Base-by-base conservation (phyloP, 2,329 filamentous ascomycete species). In the Fusarium beomiforme region DNA sequence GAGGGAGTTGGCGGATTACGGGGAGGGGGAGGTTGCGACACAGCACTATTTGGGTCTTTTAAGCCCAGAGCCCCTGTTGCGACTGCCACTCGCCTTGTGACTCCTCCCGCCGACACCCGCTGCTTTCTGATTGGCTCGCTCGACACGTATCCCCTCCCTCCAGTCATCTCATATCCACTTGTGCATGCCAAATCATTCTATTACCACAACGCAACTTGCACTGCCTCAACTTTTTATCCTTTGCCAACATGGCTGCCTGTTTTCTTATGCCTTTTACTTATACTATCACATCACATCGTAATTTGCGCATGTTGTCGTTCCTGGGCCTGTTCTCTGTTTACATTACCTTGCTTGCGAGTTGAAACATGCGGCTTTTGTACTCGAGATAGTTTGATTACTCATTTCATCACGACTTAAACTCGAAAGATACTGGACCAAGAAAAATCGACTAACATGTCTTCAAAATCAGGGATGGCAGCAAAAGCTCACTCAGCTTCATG, bases 391-490 rank as follows among this genome's bases (percentile, higher is more conserved):
- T 56, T 16, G n/a, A 24, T 13, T 19, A 21, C 10, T 34, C 24
- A 16, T 33, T 17, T 9, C 24, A 19, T 34, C 34, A 41, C 24
- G 10, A 8, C 65, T 44, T 47, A 26, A 21, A 16, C 31, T 49
- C 19, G 26, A 50, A 21, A 33, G 7, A 29, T 37, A 29, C 10
- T 19, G 21, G 23, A 46, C 8, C 17, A 46, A 41, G 46, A 41
- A 61, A 42, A 58, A 29, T 3, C 60, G 23, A 69, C 75, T 79
- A 71, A 78, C 69, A 55, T 51, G 33, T 47, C 47, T 64, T 71
- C 43, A 21, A 64, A 53, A 49, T 59, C 77, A 98, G 95, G 93
- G 91, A 83, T 99, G 96, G 96, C 95, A 98, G 85, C 87, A 91
- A 76, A 98, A 97, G 82, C 87, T 99, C 37, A 92, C 95, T 2